phyloP scores from a whole-genome alignment of 2,329 filamentous ascomycete species.

The Sclerotinia nivalis region DNA sequence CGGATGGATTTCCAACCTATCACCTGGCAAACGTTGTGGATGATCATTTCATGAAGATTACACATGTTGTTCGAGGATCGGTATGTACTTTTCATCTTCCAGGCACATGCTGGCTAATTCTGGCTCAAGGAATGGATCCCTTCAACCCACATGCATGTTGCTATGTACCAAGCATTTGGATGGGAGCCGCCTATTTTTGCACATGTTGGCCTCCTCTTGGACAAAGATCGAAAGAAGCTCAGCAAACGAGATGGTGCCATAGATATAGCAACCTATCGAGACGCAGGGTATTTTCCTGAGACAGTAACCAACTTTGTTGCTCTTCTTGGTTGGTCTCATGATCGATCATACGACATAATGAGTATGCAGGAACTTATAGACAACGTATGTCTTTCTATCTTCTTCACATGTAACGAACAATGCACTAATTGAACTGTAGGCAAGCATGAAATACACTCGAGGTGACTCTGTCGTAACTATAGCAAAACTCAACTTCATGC shows the following conservation, averaged over 20 bases:
- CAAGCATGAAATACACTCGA: slow-evolving; percentile 84
- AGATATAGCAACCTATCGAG: slow-evolving; percentile 58
- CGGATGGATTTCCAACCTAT: slow-evolving; percentile 90
- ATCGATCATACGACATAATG: slow-evolving; percentile 67
- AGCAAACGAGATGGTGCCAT: slow-evolving; percentile 79
- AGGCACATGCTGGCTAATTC: slow-evolving; percentile 16
- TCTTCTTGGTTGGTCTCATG: slow-evolving; percentile 80
- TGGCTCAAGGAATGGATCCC: slow-evolving; percentile 81
- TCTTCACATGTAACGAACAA: not conserved
- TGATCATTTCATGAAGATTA: slow-evolving; percentile 93
- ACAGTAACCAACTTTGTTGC: slow-evolving; percentile 79
- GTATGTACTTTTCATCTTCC: slow-evolving; percentile 47
- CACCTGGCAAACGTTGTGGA: slow-evolving; percentile 97
- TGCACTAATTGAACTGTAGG: slow-evolving; percentile 48
- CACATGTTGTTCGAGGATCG: slow-evolving; percentile 88
- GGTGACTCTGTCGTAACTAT: slow-evolving; percentile 83
- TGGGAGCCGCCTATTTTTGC: slow-evolving; percentile 75
- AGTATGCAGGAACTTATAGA: slow-evolving; percentile 68
- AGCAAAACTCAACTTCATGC: slow-evolving; percentile 78
- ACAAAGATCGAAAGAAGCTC: slow-evolving; percentile 69
- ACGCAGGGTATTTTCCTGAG: slow-evolving; percentile 62
- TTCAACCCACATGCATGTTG: slow-evolving; percentile 78
- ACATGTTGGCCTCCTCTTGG: slow-evolving; percentile 76
- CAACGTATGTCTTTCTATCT: slow-evolving; percentile 52
- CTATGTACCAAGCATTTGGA: slow-evolving; percentile 74